Percentiles rank a stretch among this genome's conserved stretches.
These are phyloP conservation scores for Harringtonia aguacate DNA, from an alignment of 2,329 filamentous ascomycete genomes.

Conservation along the genomic window DNA sequence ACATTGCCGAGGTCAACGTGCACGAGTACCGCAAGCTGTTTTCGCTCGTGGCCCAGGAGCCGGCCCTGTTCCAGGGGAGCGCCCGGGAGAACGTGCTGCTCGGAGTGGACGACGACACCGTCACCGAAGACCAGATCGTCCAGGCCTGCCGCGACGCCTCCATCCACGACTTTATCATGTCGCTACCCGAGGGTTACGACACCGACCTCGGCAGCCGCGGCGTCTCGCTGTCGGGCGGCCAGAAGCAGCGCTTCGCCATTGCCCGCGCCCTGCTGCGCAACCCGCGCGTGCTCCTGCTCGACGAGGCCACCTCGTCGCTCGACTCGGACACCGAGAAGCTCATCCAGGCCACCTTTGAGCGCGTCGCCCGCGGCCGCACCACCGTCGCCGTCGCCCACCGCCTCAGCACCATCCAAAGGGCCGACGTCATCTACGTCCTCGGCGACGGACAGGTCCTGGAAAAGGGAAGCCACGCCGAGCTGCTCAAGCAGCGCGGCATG, in stretches of 20 bases:
- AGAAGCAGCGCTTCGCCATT: constrained; percentile 45
- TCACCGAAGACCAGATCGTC: constrained; percentile 41
- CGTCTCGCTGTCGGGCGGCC: constrained; percentile 47
- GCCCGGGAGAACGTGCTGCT: constrained; percentile 61
- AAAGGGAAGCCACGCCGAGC: constrained; percentile 39
- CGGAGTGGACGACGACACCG: constrained; percentile 39
- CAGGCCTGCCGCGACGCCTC: constrained; percentile 50
- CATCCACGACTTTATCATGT: constrained; percentile 60
- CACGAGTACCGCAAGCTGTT: constrained; percentile 52
- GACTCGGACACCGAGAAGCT: constrained; percentile 50
- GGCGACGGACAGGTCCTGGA: constrained; percentile 51
- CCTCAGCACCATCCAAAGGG: constrained; percentile 24
- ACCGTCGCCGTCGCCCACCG: constrained; percentile 70
- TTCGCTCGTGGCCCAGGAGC: constrained; percentile 65
- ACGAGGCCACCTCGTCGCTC: constrained; percentile 48
- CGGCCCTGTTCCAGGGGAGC: constrained; percentile 59
- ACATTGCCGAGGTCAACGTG: constrained; percentile 49
- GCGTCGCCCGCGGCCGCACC: constrained; percentile 44
- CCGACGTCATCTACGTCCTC: constrained; percentile 57
- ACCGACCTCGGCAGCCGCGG: constrained; percentile 59
- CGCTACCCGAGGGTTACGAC: constrained; percentile 55
- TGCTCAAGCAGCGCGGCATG: constrained; percentile 39
- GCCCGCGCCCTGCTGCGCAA: constrained; percentile 42
- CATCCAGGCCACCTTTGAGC: constrained; percentile 58
- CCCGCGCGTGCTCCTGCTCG: constrained; percentile 42